phyloP scores from a whole-genome alignment of 768 basidiomycete genomes.

The Leccinum obscurum region DNA sequence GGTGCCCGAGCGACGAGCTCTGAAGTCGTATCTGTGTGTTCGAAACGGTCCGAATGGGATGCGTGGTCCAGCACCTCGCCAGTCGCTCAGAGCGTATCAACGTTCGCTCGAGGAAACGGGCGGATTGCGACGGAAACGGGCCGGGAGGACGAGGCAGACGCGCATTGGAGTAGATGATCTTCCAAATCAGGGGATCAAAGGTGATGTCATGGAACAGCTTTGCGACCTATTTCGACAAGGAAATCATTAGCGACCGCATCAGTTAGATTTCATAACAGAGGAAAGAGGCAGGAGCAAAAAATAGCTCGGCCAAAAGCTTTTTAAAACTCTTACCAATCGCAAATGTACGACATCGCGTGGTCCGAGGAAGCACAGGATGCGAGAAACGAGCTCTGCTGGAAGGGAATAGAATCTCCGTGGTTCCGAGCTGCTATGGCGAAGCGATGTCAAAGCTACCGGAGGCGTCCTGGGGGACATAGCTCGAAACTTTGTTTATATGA shows the following conservation, averaged over 20 bases:
- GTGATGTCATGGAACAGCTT: slow-evolving; percentile 6
- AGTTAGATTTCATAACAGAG: neutral
- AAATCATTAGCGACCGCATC: neutral
- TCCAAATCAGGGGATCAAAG: slow-evolving; percentile 7
- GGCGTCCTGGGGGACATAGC: neutral
- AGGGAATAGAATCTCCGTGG: neutral
- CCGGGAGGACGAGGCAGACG: slow-evolving; percentile 8
- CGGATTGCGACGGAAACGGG: slow-evolving; percentile 9
- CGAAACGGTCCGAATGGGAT: slow-evolving; percentile 5
- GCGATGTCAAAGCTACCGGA: neutral
- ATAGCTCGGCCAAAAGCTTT: neutral
- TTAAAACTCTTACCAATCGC: neutral
- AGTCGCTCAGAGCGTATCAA: slow-evolving; percentile 6
- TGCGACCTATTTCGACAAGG: slow-evolving; percentile 6
- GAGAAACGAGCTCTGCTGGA: neutral
- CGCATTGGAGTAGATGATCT: slow-evolving; percentile 3
- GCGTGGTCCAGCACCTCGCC: slow-evolving; percentile 8
- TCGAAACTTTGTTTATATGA: neutral
- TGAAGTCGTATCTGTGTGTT: neutral
- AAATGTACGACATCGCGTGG: neutral
- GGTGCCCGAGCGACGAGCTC: neutral
- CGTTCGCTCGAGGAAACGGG: slow-evolving; percentile 8
- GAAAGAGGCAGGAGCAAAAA: neutral
- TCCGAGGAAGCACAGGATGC: neutral
- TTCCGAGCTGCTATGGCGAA: neutral